A percentile compares a stretch with the other conserved stretches of the same genome.
phyloP scores from a whole-genome alignment of 1,284 basidiomycete genomes.

The Puccinia triticina region DNA sequence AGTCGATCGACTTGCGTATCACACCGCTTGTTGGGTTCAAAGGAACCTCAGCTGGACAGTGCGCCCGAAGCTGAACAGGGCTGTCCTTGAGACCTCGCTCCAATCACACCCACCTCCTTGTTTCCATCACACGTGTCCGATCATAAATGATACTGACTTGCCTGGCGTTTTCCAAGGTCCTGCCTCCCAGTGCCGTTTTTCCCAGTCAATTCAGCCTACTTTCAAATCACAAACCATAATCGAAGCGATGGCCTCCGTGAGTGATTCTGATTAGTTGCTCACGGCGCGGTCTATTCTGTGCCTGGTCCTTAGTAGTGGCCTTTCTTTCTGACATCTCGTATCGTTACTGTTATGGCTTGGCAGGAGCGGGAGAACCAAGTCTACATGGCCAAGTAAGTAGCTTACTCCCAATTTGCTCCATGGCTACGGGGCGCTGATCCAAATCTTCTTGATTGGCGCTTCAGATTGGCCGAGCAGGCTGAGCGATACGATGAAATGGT shows the following conservation, averaged over 20 bases:
- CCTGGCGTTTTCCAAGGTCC: background rate
- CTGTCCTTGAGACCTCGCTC: background rate
- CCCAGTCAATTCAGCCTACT: background rate
- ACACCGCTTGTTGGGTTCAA: background rate
- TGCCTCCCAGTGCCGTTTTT: background rate
- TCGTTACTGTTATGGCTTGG: background rate
- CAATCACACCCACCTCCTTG: background rate
- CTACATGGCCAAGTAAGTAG: conserved; percentile 86
- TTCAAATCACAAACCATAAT: background rate
- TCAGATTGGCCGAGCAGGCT: conserved; percentile 65
- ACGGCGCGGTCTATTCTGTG: background rate
- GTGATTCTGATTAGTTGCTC: background rate
- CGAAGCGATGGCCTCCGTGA: background rate
- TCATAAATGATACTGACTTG: background rate
- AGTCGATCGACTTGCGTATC: background rate
- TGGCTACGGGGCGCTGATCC: background rate
- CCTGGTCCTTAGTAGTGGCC: background rate
- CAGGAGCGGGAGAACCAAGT: conserved; percentile 85
- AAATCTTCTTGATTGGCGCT: background rate
- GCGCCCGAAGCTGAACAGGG: background rate
- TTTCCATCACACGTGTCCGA: background rate
- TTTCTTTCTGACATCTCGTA: background rate
- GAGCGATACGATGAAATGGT: conserved; percentile 97
- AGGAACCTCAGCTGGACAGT: background rate
- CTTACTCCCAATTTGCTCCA: background rate